Evolutionary conservation across 768 basidiomycete species (phyloP).

Genomic region (Paxillus rubicundulus): DNA sequence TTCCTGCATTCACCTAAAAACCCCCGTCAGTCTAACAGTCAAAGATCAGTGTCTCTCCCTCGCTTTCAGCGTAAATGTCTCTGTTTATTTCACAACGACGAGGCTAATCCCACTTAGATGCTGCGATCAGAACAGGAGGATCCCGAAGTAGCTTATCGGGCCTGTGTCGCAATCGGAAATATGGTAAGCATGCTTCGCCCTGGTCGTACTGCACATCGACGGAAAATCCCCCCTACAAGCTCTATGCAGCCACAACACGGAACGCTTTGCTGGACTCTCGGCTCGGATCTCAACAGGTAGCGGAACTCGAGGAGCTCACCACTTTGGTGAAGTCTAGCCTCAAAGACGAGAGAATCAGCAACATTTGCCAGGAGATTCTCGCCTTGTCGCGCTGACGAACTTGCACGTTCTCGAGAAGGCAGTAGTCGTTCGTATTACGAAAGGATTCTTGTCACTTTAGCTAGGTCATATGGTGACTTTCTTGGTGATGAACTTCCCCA

Average conservation of each 20-base stretch:
- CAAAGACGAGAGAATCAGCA: constrained; percentile 57
- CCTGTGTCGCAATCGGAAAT: constrained; percentile 72
- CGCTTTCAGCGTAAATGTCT: constrained; percentile 43
- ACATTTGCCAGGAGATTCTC: constrained; percentile 48
- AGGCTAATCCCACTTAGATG: constrained; percentile 18
- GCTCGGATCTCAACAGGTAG: constrained; percentile 32
- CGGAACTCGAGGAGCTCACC: constrained; percentile 41
- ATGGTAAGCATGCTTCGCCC: constrained; percentile 41
- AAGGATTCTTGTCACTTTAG: no score
- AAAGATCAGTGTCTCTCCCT: constrained; percentile 45
- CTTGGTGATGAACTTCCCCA: no score
- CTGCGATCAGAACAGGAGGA: constrained; percentile 49
- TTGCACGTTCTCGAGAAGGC: not conserved
- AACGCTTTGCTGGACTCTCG: constrained; percentile 31
- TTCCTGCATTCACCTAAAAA: constrained; percentile 55
- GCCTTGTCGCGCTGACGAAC: constrained; percentile 31
- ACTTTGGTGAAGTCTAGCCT: constrained; percentile 45
- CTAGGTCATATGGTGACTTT: no score
- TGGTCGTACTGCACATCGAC: not conserved
- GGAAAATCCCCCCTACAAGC: constrained; percentile 35
- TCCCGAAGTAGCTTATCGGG: constrained; percentile 68
- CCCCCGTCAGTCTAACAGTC: constrained; percentile 38
- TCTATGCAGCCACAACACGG: constrained; percentile 44
- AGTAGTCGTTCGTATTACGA: no score
- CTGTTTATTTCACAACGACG: not conserved